These are phyloP conservation scores for Dendrobium officinale DNA, from an alignment of 106 monocot genomes.

Conservation along the genomic window DNA sequence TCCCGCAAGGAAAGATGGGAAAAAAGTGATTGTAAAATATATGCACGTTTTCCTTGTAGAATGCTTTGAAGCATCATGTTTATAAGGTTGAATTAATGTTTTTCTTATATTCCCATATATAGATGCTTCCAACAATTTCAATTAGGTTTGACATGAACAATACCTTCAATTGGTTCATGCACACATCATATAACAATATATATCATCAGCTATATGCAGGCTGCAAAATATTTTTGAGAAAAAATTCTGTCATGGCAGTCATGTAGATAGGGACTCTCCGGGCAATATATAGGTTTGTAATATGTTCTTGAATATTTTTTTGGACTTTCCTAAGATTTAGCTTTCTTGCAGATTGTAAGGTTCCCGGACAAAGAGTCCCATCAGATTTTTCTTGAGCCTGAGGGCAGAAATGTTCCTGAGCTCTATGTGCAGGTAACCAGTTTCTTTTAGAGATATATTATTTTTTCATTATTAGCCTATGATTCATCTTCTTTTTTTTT, in stretches of 20 bases:
- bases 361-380: slow-evolving; percentile 96
- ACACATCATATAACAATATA: not conserved
- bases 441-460: not conserved
- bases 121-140: not conserved
- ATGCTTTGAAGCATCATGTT: not conserved
- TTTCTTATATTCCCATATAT: not conserved
- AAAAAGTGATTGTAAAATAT: not conserved
- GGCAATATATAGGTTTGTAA: not conserved
- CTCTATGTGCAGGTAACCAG: slow-evolving; percentile 89
- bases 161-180: too few species aligned
- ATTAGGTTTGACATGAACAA: not conserved
- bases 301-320: not conserved
- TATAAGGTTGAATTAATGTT: not conserved
- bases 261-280: not conserved
- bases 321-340: not conserved
- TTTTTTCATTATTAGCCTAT: not conserved
- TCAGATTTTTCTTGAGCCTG: slow-evolving; percentile 99
- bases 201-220: not conserved
- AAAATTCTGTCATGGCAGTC: not conserved
- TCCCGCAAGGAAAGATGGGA: not conserved
- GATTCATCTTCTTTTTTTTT: not conserved
- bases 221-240: not conserved
- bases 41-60: not conserved
- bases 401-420: slow-evolving; percentile 93
- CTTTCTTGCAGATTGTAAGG: slow-evolving; percentile 70